Evolutionary conservation across 139 green algal genomes (phyloP).

Genomic region (Chlorella ohadii): DNA sequence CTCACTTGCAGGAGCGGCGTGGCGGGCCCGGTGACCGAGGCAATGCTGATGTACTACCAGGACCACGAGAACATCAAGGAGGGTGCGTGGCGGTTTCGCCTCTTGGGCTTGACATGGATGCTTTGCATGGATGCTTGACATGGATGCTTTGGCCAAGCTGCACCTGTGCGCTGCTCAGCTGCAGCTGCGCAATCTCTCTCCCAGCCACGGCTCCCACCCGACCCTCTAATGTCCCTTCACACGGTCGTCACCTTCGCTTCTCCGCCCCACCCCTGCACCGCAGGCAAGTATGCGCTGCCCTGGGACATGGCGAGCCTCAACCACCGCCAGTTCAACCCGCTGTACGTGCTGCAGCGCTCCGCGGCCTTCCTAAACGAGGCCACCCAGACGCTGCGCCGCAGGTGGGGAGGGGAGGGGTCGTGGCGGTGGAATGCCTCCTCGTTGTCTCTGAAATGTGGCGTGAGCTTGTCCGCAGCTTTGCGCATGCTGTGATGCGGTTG

Average conservation of each 20-base stretch:
- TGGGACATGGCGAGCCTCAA: slow-evolving; percentile 83
- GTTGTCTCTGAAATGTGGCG: no score
- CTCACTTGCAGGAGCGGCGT: slow-evolving; percentile 13
- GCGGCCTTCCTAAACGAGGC: slow-evolving; percentile 64
- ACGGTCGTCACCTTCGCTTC: no score
- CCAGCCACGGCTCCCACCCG: neutral
- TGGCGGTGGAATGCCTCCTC: no score
- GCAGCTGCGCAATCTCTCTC: neutral
- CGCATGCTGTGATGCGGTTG: no score
- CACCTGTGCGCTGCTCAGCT: no score
- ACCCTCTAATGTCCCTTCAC: neutral
- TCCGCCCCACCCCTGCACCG: neutral
- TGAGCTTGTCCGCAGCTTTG: no score
- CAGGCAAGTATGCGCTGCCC: slow-evolving; percentile 73
- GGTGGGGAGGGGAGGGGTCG: slow-evolving; percentile 20
- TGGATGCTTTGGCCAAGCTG: no score
- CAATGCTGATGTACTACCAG: slow-evolving; percentile 38
- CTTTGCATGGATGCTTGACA: no score
- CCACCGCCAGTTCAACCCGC: slow-evolving; percentile 87
- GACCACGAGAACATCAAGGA: slow-evolving; percentile 31
- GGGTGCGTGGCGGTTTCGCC: neutral
- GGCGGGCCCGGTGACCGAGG: slow-evolving; percentile 47
- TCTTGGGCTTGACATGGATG: no score
- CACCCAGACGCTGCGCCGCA: slow-evolving; percentile 58
- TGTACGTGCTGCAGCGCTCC: slow-evolving; percentile 57